A percentile compares a stretch with the other conserved stretches of the same genome.
These are phyloP conservation scores for Neonectria coccinea DNA, from an alignment of 2,329 filamentous ascomycete species.

Conservation along the genomic window DNA sequence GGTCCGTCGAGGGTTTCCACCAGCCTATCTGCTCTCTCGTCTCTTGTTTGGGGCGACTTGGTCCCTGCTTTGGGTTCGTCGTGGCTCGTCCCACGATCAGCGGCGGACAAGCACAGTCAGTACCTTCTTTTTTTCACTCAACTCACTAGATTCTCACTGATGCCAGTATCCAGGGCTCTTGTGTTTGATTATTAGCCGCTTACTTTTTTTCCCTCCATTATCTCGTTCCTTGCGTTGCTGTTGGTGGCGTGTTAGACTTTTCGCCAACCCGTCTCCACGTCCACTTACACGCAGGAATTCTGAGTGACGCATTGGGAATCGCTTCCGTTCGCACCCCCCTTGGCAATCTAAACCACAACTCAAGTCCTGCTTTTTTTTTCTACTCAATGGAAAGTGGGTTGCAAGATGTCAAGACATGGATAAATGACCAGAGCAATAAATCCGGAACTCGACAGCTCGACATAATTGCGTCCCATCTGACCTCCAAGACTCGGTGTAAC, in stretches of 20 bases:
- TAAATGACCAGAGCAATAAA: neutral
- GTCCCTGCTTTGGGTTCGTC: neutral
- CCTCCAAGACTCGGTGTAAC: neutral
- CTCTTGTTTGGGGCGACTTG: neutral
- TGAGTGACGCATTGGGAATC: neutral
- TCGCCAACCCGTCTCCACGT: neutral
- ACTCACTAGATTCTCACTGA: neutral
- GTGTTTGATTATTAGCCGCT: neutral
- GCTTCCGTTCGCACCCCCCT: neutral
- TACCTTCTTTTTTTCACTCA: neutral
- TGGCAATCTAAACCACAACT: neutral
- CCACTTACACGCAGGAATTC: constrained; percentile 2
- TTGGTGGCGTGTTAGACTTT: neutral
- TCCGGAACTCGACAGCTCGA: neutral
- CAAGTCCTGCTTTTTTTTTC: neutral
- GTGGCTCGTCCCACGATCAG: neutral
- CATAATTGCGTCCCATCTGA: neutral
- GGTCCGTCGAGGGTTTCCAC: neutral
- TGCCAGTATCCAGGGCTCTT: neutral
- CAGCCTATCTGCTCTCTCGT: neutral
- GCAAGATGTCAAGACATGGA: neutral
- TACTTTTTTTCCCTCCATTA: neutral
- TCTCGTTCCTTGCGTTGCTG: neutral
- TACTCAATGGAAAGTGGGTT: neutral
- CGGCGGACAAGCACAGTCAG: neutral